These are phyloP conservation scores for Clonostachys chloroleuca DNA, from an alignment of 2,329 filamentous ascomycete species.

Conservation along the genomic window DNA sequence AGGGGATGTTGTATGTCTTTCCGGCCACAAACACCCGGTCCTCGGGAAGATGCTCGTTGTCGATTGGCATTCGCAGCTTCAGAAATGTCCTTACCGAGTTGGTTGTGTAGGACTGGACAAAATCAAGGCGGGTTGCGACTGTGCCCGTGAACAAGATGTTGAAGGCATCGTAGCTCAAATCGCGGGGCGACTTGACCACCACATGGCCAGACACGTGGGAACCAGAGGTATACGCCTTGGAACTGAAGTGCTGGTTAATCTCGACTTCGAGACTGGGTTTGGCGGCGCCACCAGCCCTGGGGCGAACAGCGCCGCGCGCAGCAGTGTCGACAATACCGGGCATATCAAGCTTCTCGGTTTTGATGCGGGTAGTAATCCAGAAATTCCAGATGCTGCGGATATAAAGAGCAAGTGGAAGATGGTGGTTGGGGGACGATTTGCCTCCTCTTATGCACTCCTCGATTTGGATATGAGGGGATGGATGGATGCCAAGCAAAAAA, in stretches of 20 bases:
- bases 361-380: too few species aligned
- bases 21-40: conserved; percentile 43
- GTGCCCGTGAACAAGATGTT: conserved; percentile 49
- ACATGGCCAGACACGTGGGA: conserved; percentile 45
- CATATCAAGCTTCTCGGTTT: not conserved
- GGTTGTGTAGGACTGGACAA: conserved; percentile 40
- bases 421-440: too few species aligned
- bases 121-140: conserved; percentile 45
- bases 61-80: conserved; percentile 50
- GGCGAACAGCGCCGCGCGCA: not conserved
- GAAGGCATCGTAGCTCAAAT: conserved; percentile 44
- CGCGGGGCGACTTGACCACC: conserved; percentile 34
- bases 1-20: conserved; percentile 44
- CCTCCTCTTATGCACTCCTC: too few species aligned
- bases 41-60: conserved; percentile 37
- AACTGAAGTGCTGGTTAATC: conserved; percentile 47
- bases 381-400: too few species aligned
- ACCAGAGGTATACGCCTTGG: conserved; percentile 53
- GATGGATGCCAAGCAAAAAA: too few species aligned
- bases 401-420: too few species aligned
- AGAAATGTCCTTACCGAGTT: conserved; percentile 48
- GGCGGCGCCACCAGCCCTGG: not conserved
- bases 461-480: too few species aligned
- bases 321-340: not conserved
- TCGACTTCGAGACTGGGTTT: conserved; percentile 38